Conservation (phyloP, 768 basidiomycete genomes). For the Daedaleopsis sinensis region DNA sequence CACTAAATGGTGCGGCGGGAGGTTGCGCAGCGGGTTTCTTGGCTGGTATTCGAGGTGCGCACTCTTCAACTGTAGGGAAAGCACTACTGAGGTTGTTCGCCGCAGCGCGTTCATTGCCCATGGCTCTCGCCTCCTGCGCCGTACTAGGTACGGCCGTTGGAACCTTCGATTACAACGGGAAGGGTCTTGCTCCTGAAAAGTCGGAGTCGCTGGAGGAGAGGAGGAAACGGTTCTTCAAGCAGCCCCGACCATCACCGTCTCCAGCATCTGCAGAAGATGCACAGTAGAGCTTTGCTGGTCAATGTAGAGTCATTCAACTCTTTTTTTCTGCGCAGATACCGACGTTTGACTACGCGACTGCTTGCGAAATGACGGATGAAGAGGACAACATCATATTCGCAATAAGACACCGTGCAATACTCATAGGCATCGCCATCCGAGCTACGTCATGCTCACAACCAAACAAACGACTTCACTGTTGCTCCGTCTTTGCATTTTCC, state of each 20-base stretch:
- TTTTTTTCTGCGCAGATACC: neutral
- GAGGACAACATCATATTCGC: no score
- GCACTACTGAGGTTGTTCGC: constrained; percentile 3
- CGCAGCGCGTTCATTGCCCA: constrained; percentile 80
- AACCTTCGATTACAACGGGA: constrained; percentile 78
- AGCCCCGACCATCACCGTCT: constrained; percentile 49
- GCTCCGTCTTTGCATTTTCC: neutral
- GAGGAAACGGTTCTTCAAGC: constrained; percentile 84
- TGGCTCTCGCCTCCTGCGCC: constrained; percentile 78
- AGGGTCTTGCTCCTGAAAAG: constrained; percentile 50
- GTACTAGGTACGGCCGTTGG: constrained; percentile 81
- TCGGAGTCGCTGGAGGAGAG: constrained; percentile 63
- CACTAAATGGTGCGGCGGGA: constrained; percentile 80
- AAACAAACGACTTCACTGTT: neutral
- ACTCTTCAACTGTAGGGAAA: neutral
- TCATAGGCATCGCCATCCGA: no score
- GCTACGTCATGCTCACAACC: neutral
- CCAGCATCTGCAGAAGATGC: constrained; percentile 39
- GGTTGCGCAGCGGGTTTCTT: constrained; percentile 94
- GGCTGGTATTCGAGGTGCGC: constrained; percentile 80
- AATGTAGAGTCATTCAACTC: constrained; percentile 10
- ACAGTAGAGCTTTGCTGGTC: constrained; percentile 17
- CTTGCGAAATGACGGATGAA: no score
- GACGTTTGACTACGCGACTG: neutral
- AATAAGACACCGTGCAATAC: no score